Percentiles rank a stretch among this genome's conserved stretches.
These are phyloP conservation scores for Pythium insidiosum DNA, from an alignment of 352 stramenopile genomes.

Conservation along the genomic window DNA sequence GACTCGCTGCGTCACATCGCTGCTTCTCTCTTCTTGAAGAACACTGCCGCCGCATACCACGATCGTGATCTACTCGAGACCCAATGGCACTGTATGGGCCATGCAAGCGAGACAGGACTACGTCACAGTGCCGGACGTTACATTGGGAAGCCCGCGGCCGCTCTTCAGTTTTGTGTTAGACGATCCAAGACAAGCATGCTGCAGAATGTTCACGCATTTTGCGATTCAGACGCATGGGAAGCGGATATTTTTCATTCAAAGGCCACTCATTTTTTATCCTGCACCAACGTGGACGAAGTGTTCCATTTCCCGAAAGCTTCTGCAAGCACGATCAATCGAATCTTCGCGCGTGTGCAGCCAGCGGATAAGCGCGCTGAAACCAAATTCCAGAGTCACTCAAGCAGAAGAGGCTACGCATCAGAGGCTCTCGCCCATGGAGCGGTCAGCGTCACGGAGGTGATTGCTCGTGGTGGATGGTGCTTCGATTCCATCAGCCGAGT, in stretches of 20 bases:
- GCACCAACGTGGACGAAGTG: conserved; percentile 1
- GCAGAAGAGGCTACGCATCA: background rate
- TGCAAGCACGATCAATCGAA: conserved; percentile 1
- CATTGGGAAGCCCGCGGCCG: background rate
- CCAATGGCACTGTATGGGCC: conserved; percentile 2
- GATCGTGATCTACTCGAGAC: conserved; percentile 1
- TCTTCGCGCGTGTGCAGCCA: background rate
- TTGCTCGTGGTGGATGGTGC: conserved; percentile 2
- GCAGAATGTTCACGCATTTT: background rate
- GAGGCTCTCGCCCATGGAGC: background rate
- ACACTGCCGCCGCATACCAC: background rate
- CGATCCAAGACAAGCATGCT: conserved; percentile 1
- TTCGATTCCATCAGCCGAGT: conserved; percentile 1
- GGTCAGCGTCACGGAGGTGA: conserved; percentile 1
- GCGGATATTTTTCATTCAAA: conserved; percentile 4
- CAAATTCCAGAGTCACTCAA: conserved; percentile 4
- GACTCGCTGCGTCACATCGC: background rate
- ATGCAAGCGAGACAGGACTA: background rate
- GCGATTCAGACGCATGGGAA: conserved; percentile 1
- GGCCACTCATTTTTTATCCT: background rate
- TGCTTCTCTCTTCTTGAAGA: background rate
- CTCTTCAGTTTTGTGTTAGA: conserved; percentile 1
- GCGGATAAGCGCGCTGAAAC: too few relatives aligned
- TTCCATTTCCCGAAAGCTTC: background rate
- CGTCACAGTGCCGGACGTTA: background rate